These are phyloP conservation scores for Sordaria brevicollis DNA, from an alignment of 495 filamentous ascomycete genomes.

Conservation along the genomic window DNA sequence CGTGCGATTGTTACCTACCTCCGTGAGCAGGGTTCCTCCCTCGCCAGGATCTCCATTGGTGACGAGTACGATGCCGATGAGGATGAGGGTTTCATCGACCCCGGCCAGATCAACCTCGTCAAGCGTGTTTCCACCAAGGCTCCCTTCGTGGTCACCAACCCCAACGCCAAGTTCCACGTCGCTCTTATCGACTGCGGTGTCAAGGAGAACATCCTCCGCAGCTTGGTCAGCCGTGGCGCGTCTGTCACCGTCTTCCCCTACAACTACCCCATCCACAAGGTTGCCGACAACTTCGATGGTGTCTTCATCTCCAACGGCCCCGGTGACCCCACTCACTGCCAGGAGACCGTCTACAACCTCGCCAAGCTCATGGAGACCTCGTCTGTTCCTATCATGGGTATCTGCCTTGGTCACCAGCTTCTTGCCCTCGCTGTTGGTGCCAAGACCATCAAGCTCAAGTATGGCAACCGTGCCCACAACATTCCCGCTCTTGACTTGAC, in stretches of 20 bases:
- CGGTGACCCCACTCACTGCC: constrained; percentile 94
- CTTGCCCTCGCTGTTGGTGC: constrained; percentile 75
- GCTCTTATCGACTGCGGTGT: constrained; percentile 97
- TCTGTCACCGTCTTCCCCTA: constrained; percentile 89
- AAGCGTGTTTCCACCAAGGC: constrained; percentile 93
- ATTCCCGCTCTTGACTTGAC: constrained; percentile 91
- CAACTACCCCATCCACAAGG: constrained; percentile 96
- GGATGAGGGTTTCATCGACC: constrained; percentile 92
- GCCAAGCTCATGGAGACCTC: constrained; percentile 79
- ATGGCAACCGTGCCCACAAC: constrained; percentile 96
- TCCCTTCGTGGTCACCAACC: constrained; percentile 83
- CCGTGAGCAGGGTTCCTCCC: constrained; percentile 89
- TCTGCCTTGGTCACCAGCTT: constrained; percentile 91
- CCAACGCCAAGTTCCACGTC: constrained; percentile 73
- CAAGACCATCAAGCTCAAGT: constrained; percentile 87
- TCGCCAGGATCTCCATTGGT: constrained; percentile 89
- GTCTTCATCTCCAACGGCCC: constrained; percentile 98
- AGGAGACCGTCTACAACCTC: constrained; percentile 84
- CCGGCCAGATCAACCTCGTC: constrained; percentile 91
- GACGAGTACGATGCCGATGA: constrained; percentile 98
- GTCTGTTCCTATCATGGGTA: constrained; percentile 89
- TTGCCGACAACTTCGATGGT: constrained; percentile 93
- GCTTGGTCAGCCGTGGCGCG: constrained; percentile 76
- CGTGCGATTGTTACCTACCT: constrained; percentile 91
- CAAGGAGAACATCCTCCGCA: constrained; percentile 98